Conservation (phyloP, 2,329 filamentous ascomycete genomes). For the Fusarium foetens region DNA sequence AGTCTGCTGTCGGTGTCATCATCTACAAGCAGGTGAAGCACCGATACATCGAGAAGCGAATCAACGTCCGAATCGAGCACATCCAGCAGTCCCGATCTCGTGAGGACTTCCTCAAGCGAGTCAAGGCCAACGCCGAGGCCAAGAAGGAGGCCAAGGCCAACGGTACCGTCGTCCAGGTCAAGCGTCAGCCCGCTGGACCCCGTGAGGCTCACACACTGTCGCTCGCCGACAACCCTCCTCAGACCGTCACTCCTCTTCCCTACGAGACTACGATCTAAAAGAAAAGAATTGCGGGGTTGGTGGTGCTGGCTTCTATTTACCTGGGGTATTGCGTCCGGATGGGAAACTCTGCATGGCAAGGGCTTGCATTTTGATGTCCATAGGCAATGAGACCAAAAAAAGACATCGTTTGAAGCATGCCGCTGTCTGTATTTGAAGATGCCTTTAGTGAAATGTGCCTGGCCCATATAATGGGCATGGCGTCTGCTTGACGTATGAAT, state of each 20-base stretch:
- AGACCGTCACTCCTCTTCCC: slow-evolving; percentile 89
- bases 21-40: slow-evolving; percentile 99
- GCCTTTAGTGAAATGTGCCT: slow-evolving; percentile 34
- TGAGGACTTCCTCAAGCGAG: slow-evolving; percentile 94
- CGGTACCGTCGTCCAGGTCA: slow-evolving; percentile 88
- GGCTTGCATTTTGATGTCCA: slow-evolving; percentile 56
- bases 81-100: slow-evolving; percentile 92
- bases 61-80: slow-evolving; percentile 99
- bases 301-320: slow-evolving; percentile 53
- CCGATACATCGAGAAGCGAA: slow-evolving; percentile 99
- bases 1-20: slow-evolving; percentile 97
- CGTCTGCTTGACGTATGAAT: slow-evolving; percentile 14
- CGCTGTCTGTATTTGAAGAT: slow-evolving; percentile 37
- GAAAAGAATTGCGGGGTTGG: slow-evolving; percentile 43
- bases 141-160: slow-evolving; percentile 93
- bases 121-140: slow-evolving; percentile 94
- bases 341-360: slow-evolving; percentile 57
- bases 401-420: slow-evolving; percentile 49
- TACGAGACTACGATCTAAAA: slow-evolving; percentile 99
- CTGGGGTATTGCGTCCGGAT: slow-evolving; percentile 57
- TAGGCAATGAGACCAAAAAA: slow-evolving; percentile 52
- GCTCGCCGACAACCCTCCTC: slow-evolving; percentile 83
- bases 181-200: slow-evolving; percentile 86
- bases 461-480: slow-evolving; percentile 2
- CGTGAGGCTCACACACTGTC: slow-evolving; percentile 83